Base-by-base conservation (phyloP, 108 stramenopile genomes). In the Cyclotella kingstonii region DNA sequence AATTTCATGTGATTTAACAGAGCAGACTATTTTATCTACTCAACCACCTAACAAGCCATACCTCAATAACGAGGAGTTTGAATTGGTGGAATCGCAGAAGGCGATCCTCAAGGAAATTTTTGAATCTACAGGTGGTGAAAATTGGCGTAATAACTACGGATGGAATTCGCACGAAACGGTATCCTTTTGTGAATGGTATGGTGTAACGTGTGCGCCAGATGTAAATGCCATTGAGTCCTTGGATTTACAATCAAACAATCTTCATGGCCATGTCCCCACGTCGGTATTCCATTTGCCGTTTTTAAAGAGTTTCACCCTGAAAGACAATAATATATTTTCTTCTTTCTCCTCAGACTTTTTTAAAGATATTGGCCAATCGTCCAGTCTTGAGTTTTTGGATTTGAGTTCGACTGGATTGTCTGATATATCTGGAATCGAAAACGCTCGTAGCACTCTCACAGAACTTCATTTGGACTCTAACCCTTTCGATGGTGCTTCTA, bases 151-250 rank as follows among this genome's bases (percentile, higher is more conserved):
- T 17, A 66, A 42, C 14, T 12, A 66, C 46, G 55, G 55, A 23
- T 66, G 64, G 64, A 30, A 19, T 35, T 18, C 12, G 5, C 23
- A 46, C 14, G 48, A 50, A 21, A 47, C 19, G 11, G 27, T 54
- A 17, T 35, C 64, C 2, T 21, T 66, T 28, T 66, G 64, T 28
- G 55, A 66, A 36, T 66, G 64, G 64, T 66, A 55, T 35, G 64
- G 64, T 10, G 48, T 66, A 11, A 23, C 28, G 11, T 66, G 64
- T 43, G 11, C 50, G 5, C 9, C 30, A 1, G 54, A 29, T 7
- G 38, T 34, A 14, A 35, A 41, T 17, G 7, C 39, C 11, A 54
- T 66, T 0, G 45, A 66, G 33, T 15, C 26, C 2, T 21, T 66
- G n/a, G 55, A 56, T 28, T 48, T 66, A 4, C 28, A 29, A 27